Percentiles rank a stretch among this genome's conserved stretches.
These are phyloP conservation scores for Beverwykella pulmonaria DNA, from an alignment of 495 filamentous ascomycete species.

Conservation along the genomic window DNA sequence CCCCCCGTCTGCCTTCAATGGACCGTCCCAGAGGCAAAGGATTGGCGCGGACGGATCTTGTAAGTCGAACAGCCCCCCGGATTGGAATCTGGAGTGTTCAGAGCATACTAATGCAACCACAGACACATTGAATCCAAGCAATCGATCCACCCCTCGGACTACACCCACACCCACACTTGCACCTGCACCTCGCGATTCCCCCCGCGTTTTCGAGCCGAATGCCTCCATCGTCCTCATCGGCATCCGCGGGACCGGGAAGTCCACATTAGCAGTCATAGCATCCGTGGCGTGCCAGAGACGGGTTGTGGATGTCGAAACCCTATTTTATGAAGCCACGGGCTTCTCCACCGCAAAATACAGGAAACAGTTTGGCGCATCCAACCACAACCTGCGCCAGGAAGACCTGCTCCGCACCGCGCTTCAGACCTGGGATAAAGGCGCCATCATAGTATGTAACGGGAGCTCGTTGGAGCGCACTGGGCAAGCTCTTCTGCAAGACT, in stretches of 20 bases:
- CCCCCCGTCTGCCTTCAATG: neutral
- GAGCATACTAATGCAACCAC: neutral
- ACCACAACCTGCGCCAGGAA: conserved; percentile 64
- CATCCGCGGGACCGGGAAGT: conserved; percentile 74
- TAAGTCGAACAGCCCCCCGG: conserved; percentile 4
- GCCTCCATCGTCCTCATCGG: conserved; percentile 77
- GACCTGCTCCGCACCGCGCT: conserved; percentile 68
- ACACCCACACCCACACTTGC: conserved; percentile 13
- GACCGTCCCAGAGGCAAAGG: neutral
- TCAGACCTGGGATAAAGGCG: conserved; percentile 61
- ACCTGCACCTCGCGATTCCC: neutral
- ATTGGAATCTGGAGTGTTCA: too few relatives aligned
- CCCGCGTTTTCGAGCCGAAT: conserved; percentile 55
- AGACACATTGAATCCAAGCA: conserved; percentile 10
- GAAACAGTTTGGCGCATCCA: conserved; percentile 59
- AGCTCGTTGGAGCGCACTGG: conserved; percentile 53
- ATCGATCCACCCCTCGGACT: conserved; percentile 11
- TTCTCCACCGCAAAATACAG: conserved; percentile 63
- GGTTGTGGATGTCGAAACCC: conserved; percentile 71
- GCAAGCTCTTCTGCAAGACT: conserved; percentile 49
- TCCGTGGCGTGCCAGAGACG: conserved; percentile 69
- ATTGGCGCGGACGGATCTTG: conserved; percentile 2
- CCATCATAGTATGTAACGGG: conserved; percentile 73
- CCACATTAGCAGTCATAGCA: conserved; percentile 76
- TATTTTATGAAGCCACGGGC: conserved; percentile 69